Conservation (phyloP, 2,329 filamentous ascomycete species). For the Aspergillus jensenii region DNA sequence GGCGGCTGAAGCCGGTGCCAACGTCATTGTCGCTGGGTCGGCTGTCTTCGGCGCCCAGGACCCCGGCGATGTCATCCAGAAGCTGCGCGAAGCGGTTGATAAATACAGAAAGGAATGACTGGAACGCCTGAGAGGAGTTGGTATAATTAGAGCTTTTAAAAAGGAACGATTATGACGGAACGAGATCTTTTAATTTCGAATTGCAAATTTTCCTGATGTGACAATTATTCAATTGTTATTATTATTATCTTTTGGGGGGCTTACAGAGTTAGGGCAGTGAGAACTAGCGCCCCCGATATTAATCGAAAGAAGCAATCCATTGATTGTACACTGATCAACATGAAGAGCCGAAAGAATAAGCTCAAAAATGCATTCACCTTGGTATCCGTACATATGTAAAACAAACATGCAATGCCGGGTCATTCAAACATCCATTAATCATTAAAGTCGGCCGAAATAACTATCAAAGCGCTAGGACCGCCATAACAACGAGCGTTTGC, state of each 20-base stretch:
- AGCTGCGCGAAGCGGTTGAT: conserved; percentile 77
- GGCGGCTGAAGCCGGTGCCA: conserved; percentile 91
- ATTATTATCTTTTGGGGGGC: neutral
- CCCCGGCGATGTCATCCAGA: conserved; percentile 80
- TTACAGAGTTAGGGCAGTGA: neutral
- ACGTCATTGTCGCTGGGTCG: conserved; percentile 95
- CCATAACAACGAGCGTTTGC: neutral
- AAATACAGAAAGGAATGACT: conserved; percentile 43
- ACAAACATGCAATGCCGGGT: conserved; percentile 6
- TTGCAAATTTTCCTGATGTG: neutral
- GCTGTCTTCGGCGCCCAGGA: conserved; percentile 93
- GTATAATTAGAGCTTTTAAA: neutral
- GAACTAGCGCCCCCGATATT: neutral
- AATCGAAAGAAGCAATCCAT: neutral
- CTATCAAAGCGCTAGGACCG: neutral
- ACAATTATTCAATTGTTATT: neutral
- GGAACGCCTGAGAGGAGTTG: neutral
- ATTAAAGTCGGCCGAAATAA: neutral
- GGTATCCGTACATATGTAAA: conserved; percentile 18
- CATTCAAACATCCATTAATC: conserved; percentile 2
- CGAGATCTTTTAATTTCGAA: neutral
- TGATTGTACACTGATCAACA: conserved; percentile 2
- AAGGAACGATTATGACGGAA: neutral
- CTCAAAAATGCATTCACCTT: conserved; percentile 2
- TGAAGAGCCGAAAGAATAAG: conserved; percentile 3